A percentile compares a stretch with the other conserved stretches of the same genome.
Conservation (phyloP, 2,329 filamentous ascomycete species). For the Colletotrichum sp. region DNA sequence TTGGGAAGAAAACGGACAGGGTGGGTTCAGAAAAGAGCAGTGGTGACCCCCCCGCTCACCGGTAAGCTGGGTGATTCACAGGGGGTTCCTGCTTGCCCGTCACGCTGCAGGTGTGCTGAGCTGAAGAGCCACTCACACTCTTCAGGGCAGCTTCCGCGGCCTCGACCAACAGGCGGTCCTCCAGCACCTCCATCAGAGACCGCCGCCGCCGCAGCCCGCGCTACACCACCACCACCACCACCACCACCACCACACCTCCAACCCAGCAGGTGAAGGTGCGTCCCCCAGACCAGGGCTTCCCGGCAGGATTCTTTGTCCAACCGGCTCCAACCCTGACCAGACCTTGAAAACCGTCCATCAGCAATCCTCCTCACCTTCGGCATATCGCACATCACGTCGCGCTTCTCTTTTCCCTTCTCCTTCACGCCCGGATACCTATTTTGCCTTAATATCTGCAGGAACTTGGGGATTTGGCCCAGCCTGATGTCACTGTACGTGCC, state of each 20-base stretch:
- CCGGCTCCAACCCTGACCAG: slow-evolving; percentile 15
- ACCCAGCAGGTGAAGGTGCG: background rate
- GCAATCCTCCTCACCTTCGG: slow-evolving; percentile 9
- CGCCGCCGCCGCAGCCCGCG: background rate
- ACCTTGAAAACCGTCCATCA: slow-evolving; percentile 4
- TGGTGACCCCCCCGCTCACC: background rate
- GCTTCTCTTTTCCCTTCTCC: background rate
- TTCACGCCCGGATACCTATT: slow-evolving; percentile 1
- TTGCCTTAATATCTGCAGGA: slow-evolving; percentile 4
- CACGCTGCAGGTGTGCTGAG: slow-evolving; percentile 1
- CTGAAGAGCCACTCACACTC: background rate
- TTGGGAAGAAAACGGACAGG: slow-evolving; percentile 6
- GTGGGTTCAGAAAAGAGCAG: slow-evolving; percentile 4
- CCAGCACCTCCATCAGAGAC: background rate
- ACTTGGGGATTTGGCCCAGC: background rate
- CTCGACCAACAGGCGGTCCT: slow-evolving; percentile 6
- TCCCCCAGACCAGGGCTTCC: slow-evolving; percentile 14
- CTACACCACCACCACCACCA: background rate
- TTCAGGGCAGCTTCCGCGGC: background rate
- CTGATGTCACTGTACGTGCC: slow-evolving; percentile 19
- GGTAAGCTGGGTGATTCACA: background rate
- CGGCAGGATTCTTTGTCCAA: slow-evolving; percentile 2
- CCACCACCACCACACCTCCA: background rate
- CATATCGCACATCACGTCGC: slow-evolving; percentile 12
- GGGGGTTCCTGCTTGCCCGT: background rate